Conservation (phyloP, 2,329 filamentous ascomycete genomes). For the Arthrobotrys iridis region DNA sequence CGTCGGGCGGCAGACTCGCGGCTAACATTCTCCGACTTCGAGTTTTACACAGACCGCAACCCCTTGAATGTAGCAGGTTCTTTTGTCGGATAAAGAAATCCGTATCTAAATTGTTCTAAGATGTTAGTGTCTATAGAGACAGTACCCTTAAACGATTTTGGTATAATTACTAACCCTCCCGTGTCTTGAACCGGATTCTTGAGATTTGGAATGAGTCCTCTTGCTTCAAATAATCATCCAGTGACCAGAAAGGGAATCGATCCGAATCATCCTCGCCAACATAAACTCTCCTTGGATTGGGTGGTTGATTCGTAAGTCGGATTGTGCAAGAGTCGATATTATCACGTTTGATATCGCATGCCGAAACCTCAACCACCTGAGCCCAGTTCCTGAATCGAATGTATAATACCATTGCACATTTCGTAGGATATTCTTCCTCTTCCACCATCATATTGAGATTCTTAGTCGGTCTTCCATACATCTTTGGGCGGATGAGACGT, state of each 20-base stretch:
- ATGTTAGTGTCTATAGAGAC: slow-evolving; percentile 11
- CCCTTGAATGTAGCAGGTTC: slow-evolving; percentile 24
- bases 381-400: slow-evolving; percentile 41
- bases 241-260: slow-evolving; percentile 43
- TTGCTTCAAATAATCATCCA: slow-evolving; percentile 44
- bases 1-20: slow-evolving; percentile 37
- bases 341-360: slow-evolving; percentile 32
- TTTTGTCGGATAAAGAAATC: slow-evolving; percentile 45
- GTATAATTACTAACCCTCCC: slow-evolving; percentile 31
- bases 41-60: slow-evolving; percentile 43
- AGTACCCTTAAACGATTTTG: neutral
- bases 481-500: slow-evolving; percentile 41
- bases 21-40: slow-evolving; percentile 40
- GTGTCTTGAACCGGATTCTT: slow-evolving; percentile 45
- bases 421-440: slow-evolving; percentile 17
- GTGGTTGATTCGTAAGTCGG: slow-evolving; percentile 40
- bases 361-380: slow-evolving; percentile 32
- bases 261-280: slow-evolving; percentile 47
- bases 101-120: slow-evolving; percentile 18
- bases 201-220: slow-evolving; percentile 47
- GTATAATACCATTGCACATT: slow-evolving; percentile 48
- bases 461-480: slow-evolving; percentile 23
- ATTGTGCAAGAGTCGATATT: slow-evolving; percentile 48
- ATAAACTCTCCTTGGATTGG: slow-evolving; percentile 34
- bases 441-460: slow-evolving; percentile 37